A percentile compares a stretch with the other conserved stretches of the same genome.
Evolutionary conservation across 1,139 yeast genomes (phyloP).

Genomic region (Geotrichum europaeum): DNA sequence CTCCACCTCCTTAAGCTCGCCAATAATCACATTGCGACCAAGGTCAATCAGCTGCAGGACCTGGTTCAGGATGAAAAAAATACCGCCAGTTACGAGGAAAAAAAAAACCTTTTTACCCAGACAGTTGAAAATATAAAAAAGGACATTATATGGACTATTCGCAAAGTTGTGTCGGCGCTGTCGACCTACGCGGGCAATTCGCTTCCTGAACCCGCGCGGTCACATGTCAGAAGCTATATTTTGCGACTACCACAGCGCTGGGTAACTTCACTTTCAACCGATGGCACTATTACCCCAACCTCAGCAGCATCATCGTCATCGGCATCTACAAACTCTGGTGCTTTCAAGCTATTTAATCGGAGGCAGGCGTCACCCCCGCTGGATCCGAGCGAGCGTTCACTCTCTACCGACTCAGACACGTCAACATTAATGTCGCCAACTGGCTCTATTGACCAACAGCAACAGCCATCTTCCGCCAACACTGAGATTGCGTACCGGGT

Average conservation of each 20-base stretch:
- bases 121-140: slow-evolving; percentile 50
- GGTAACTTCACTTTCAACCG: slow-evolving; percentile 36
- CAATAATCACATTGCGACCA: slow-evolving; percentile 60
- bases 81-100: slow-evolving; percentile 34
- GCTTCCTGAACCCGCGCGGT: slow-evolving; percentile 76
- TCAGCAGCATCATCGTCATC: background rate
- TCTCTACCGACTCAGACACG: background rate
- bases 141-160: slow-evolving; percentile 83
- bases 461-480: slow-evolving; percentile 22
- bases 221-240: slow-evolving; percentile 74
- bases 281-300: slow-evolving; percentile 13
- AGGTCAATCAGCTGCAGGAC: slow-evolving; percentile 52
- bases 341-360: background rate
- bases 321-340: background rate
- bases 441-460: background rate
- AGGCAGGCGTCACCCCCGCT: background rate
- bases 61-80: slow-evolving; percentile 38
- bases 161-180: slow-evolving; percentile 78
- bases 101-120: slow-evolving; percentile 22
- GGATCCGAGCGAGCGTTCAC: background rate
- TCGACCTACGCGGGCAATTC: slow-evolving; percentile 77
- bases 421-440: background rate
- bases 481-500: slow-evolving; percentile 58
- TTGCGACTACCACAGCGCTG: slow-evolving; percentile 67
- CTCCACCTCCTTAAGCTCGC: slow-evolving; percentile 70